phyloP scores from a whole-genome alignment of 345 rosid species.

The Carallia brachiata region DNA sequence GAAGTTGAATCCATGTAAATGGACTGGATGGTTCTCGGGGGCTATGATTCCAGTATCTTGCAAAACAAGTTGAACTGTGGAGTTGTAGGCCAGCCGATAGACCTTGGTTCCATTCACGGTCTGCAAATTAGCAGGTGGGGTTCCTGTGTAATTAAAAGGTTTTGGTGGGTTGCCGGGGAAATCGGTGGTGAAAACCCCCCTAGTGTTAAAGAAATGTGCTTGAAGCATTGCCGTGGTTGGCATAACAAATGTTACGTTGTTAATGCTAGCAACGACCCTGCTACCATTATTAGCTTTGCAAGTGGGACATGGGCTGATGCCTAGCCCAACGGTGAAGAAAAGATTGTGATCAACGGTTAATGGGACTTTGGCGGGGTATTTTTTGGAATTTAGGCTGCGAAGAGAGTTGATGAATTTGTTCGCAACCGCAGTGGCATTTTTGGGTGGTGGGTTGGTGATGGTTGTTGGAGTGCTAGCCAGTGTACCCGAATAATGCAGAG shows the following conservation, averaged over 20 bases:
- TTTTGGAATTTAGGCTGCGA: constrained; percentile 72
- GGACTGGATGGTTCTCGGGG: constrained; percentile 86
- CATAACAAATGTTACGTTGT: constrained; percentile 82
- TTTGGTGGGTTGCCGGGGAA: constrained; percentile 71
- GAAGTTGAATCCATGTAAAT: constrained; percentile 87
- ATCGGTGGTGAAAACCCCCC: constrained; percentile 81
- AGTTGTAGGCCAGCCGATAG: constrained; percentile 59
- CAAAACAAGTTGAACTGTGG: constrained; percentile 73
- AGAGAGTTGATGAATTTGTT: constrained; percentile 53
- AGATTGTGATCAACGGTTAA: constrained; percentile 62
- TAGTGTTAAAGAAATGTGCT: constrained; percentile 74
- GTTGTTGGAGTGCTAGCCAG: constrained; percentile 47
- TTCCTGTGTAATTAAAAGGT: constrained; percentile 61
- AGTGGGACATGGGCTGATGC: constrained; percentile 66
- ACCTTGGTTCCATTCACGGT: constrained; percentile 63
- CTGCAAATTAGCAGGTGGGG: constrained; percentile 49
- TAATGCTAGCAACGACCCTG: constrained; percentile 71
- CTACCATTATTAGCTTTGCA: constrained; percentile 83
- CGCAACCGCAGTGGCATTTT: constrained; percentile 74
- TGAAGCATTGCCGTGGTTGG: constrained; percentile 71
- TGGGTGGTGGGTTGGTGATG: constrained; percentile 60
- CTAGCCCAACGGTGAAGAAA: constrained; percentile 72
- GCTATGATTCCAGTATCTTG: constrained; percentile 84
- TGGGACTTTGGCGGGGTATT: constrained; percentile 74
- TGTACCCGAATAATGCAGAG: constrained; percentile 78